These are phyloP conservation scores for Seiridium unicorne DNA, from an alignment of 2,329 filamentous ascomycete species.

Conservation along the genomic window DNA sequence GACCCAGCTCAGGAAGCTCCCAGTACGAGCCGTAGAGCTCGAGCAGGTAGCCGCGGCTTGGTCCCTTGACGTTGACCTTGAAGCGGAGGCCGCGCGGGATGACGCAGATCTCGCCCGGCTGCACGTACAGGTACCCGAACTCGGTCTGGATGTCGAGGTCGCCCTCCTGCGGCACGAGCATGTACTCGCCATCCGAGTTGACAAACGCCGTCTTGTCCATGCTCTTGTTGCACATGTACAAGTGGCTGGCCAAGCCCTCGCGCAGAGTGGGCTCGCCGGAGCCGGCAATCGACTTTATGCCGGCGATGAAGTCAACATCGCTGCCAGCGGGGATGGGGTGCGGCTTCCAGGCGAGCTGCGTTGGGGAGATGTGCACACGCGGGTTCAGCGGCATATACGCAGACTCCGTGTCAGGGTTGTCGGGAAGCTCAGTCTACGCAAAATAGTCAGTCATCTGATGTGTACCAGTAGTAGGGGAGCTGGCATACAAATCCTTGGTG, in stretches of 20 bases:
- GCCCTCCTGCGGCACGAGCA: slow-evolving; percentile 66
- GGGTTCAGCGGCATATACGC: slow-evolving; percentile 46
- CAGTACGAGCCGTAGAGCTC: slow-evolving; percentile 67
- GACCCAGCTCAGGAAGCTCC: slow-evolving; percentile 64
- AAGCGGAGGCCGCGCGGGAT: slow-evolving; percentile 66
- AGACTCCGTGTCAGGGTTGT: slow-evolving; percentile 34
- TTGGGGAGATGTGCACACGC: slow-evolving; percentile 41
- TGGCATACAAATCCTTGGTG: slow-evolving; percentile 18
- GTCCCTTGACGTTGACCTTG: slow-evolving; percentile 58
- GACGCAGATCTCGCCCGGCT: slow-evolving; percentile 66
- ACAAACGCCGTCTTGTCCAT: slow-evolving; percentile 49
- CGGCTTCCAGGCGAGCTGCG: slow-evolving; percentile 48
- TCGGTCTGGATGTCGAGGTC: slow-evolving; percentile 68
- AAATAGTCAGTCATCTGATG: background rate
- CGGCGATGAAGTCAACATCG: slow-evolving; percentile 43
- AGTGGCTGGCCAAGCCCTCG: slow-evolving; percentile 47
- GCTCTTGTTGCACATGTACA: slow-evolving; percentile 43
- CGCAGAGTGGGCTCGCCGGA: slow-evolving; percentile 47
- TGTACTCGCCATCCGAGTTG: slow-evolving; percentile 64
- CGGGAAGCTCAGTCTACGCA: slow-evolving; percentile 16
- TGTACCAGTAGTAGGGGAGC: background rate
- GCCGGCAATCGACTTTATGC: slow-evolving; percentile 47
- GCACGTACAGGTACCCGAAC: slow-evolving; percentile 61
- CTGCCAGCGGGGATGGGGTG: slow-evolving; percentile 29
- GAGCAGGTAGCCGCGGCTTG: slow-evolving; percentile 63